phyloP scores from a whole-genome alignment of 352 stramenopile species.

The Phytopythium oedochilum region DNA sequence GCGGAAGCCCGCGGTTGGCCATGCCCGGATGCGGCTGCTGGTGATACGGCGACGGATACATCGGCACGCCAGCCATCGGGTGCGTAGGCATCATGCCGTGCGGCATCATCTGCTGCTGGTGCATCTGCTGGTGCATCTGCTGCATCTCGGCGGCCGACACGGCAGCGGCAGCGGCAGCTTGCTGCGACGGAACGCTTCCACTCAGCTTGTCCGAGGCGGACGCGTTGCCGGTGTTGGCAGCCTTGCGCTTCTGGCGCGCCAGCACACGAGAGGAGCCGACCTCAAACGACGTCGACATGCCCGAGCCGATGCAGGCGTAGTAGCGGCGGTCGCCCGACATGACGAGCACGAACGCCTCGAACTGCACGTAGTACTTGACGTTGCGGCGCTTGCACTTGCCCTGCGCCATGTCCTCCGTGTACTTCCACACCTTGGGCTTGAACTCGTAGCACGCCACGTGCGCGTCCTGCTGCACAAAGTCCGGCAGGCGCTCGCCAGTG shows the following conservation, averaged over 20 bases:
- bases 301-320: constrained; percentile 82
- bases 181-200: constrained; percentile 1
- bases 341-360: constrained; percentile 81
- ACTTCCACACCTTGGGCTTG: constrained; percentile 89
- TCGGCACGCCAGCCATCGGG: constrained; percentile 17
- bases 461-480: constrained; percentile 75
- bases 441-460: constrained; percentile 82
- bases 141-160: constrained; percentile 12
- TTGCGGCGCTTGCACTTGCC: constrained; percentile 87
- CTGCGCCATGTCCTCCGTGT: constrained; percentile 85
- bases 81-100: constrained; percentile 22
- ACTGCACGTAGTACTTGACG: constrained; percentile 88
- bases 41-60: constrained; percentile 17
- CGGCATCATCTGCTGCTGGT: constrained; percentile 18
- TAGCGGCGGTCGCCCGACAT: constrained; percentile 67
- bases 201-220: constrained; percentile 26
- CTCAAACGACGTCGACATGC: constrained; percentile 84
- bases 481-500: constrained; percentile 68
- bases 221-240: constrained; percentile 32
- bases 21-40: not conserved
- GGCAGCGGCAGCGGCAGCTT: not conserved
- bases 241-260: constrained; percentile 81
- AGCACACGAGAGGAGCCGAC: constrained; percentile 80
- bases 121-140: constrained; percentile 18
- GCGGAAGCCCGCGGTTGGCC: constrained; percentile 28